phyloP scores from a whole-genome alignment of 169 alveolate species.

The Theileria parva region DNA sequence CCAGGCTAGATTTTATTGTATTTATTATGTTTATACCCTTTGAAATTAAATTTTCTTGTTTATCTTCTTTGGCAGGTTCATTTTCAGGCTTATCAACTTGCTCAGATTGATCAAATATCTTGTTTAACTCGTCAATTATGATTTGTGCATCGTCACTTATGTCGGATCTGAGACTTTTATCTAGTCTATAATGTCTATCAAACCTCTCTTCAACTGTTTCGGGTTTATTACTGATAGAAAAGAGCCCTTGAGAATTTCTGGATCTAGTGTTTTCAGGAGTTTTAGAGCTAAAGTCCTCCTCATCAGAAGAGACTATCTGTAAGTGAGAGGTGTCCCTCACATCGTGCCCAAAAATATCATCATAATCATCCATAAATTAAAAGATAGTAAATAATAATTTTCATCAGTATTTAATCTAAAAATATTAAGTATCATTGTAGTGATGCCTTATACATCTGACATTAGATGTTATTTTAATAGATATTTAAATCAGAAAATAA shows the following conservation, averaged over 20 bases:
- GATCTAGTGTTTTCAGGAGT: background rate
- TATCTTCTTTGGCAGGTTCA: background rate
- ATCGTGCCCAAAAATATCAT: constrained; percentile 56
- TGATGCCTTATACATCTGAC: background rate
- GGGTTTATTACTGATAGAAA: background rate
- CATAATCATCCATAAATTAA: constrained; percentile 24
- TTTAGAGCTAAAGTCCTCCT: constrained; percentile 29
- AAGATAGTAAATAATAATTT: background rate
- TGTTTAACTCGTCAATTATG: constrained; percentile 19
- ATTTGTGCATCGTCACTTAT: background rate
- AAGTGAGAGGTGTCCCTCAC: constrained; percentile 51
- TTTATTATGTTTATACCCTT: constrained; percentile 4
- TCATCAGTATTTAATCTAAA: background rate
- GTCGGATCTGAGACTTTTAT: constrained; percentile 5
- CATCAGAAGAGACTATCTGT: constrained; percentile 44
- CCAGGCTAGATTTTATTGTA: background rate
- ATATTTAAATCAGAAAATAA: background rate
- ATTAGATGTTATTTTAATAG: background rate
- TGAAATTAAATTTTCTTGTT: background rate
- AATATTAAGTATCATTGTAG: background rate
- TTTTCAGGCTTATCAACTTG: background rate
- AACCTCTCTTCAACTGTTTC: background rate
- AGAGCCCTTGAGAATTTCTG: background rate
- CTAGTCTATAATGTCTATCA: constrained; percentile 14
- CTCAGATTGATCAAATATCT: constrained; percentile 7